Evolutionary conservation across 192 early-diverging fungal species (phyloP), one percentile per base, ranked within the genome.

Genomic region (Backusella luteola): DNA sequence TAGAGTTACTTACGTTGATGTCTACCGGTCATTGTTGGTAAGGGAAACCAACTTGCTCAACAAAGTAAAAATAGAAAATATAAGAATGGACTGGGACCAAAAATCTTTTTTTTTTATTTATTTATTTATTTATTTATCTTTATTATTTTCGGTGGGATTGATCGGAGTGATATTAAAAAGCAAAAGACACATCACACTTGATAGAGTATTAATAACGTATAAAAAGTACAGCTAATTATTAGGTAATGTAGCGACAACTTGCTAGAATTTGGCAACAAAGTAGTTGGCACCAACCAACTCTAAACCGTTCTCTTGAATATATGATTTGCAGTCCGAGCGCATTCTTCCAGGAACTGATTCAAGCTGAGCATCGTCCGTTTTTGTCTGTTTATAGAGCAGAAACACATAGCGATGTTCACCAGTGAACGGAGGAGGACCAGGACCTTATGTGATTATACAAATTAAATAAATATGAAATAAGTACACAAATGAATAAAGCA

Each of bases 321-420:
- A 63, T 0, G 12, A 26, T 5, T 63, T 63, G 3, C 26, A 26
- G 12, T 63, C 56, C 56, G 9, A 63, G 21, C 56, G 56, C 56
- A 63, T 63, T 63, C 56, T 63, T 14, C 3, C 2, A 14, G 12
- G 7, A 63, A 63, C 23, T 12, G 9, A 3, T 29, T 69, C 44
- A n/a, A 78, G 56, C 9, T 73, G 32, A 35, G 82, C 69, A 23
- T 69, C 44, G 1, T 32, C 32, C 32, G 75, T 42, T 46, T 73
- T 66, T 9, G 77, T 73, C 66, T 91, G 90, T 21, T 85, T 85
- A 79, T 85, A 91, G 8, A 89, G 74, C 9, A 89, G 74, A 69
- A 91, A 89, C 49, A 89, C 81, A 66, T 89, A 89, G 14, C 90
- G 85, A 76, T 91, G 90, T 42, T 81, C 78, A 14, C 88, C 88